Evolutionary conservation across 768 basidiomycete species (phyloP).

Genomic region (Serendipita indica): DNA sequence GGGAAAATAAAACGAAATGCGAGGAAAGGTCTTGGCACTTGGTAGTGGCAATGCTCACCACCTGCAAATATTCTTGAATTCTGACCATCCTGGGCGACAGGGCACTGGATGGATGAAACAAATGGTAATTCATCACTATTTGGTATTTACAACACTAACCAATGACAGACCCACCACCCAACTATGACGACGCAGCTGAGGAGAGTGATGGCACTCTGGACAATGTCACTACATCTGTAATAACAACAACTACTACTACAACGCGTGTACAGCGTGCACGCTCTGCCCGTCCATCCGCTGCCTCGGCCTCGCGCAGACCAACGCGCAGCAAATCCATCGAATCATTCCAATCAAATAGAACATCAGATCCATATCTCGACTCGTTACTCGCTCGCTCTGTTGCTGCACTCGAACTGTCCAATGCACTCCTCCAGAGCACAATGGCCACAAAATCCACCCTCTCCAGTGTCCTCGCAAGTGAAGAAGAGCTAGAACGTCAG

Average conservation of each 20-base stretch:
- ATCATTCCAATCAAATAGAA: background rate
- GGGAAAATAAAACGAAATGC: too few species aligned
- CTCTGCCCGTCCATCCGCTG: background rate
- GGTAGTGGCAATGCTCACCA: too few species aligned
- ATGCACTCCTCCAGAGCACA: constrained; percentile 58
- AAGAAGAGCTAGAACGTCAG: background rate
- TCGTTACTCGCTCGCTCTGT: constrained; percentile 69
- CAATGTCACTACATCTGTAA: background rate
- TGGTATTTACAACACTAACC: too few species aligned
- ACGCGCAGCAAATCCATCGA: background rate
- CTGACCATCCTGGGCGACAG: too few species aligned
- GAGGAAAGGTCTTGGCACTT: too few species aligned
- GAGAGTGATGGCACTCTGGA: background rate
- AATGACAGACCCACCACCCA: constrained; percentile 6
- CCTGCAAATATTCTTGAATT: too few species aligned
- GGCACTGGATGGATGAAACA: too few species aligned
- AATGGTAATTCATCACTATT: too few species aligned
- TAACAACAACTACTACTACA: background rate
- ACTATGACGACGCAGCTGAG: background rate
- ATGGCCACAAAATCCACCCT: constrained; percentile 53
- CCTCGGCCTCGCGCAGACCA: background rate
- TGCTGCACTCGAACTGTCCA: constrained; percentile 75
- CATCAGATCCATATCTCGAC: constrained; percentile 30
- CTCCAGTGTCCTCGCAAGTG: constrained; percentile 32
- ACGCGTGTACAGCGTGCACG: background rate